These are phyloP conservation scores for Spatholobus suberectus DNA, from an alignment of 306 rosid species.

Conservation along the genomic window DNA sequence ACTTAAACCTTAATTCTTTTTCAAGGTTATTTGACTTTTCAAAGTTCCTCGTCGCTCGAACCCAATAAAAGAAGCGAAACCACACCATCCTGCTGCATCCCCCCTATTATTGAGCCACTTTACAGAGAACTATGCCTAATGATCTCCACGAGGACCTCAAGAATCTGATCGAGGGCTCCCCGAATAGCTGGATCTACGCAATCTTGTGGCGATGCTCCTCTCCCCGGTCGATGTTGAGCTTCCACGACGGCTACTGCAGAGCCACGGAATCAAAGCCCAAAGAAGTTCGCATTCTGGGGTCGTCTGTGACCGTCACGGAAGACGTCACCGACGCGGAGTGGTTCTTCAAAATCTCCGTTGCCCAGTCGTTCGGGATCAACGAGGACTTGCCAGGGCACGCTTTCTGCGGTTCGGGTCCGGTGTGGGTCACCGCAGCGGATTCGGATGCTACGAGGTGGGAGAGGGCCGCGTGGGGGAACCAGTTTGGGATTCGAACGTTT, in stretches of 20 bases:
- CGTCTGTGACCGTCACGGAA: slow-evolving; percentile 27
- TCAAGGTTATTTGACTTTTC: no score
- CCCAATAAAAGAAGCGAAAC: no score
- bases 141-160: background rate
- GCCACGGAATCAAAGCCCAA: slow-evolving; percentile 40
- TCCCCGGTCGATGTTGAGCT: slow-evolving; percentile 60
- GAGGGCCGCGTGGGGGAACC: slow-evolving; percentile 58
- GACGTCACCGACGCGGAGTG: slow-evolving; percentile 73
- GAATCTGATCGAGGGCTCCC: slow-evolving; percentile 53
- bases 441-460: slow-evolving; percentile 49
- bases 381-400: slow-evolving; percentile 68
- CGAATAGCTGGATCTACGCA: slow-evolving; percentile 71
- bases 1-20: no score
- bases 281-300: slow-evolving; percentile 52
- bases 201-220: slow-evolving; percentile 76
- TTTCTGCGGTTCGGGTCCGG: slow-evolving; percentile 46
- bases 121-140: no score
- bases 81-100: no score
- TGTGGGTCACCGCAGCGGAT: slow-evolving; percentile 64
- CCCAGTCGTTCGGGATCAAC: slow-evolving; percentile 62
- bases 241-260: slow-evolving; percentile 74
- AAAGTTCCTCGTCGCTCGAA: no score
- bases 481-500: slow-evolving; percentile 65
- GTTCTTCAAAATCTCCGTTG: slow-evolving; percentile 75
- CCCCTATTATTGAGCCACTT: no score